Conservation (phyloP, 306 rosid species). For the Acacia melanoxylon region DNA sequence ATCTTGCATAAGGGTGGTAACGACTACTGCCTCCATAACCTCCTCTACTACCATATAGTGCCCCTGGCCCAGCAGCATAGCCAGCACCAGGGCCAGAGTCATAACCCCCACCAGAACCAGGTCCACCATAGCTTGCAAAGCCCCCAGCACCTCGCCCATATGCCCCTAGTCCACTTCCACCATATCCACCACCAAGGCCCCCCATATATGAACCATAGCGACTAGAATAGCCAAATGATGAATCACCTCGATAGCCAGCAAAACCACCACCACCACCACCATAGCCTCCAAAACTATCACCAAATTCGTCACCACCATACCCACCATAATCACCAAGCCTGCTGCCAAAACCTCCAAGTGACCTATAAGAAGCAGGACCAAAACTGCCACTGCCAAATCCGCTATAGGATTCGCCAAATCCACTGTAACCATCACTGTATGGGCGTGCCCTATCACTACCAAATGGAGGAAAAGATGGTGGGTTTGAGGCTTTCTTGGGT, state of each 20-base stretch:
- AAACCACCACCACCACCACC: constrained; percentile 43
- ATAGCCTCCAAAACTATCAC: constrained; percentile 54
- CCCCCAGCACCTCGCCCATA: constrained; percentile 52
- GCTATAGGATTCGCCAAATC: constrained; percentile 81
- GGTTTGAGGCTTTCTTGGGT: constrained; percentile 98
- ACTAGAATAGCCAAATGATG: constrained; percentile 54
- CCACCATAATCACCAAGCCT: constrained; percentile 74
- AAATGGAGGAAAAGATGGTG: constrained; percentile 79
- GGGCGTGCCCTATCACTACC: constrained; percentile 95
- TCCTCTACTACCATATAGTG: constrained; percentile 51
- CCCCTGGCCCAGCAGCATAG: constrained; percentile 56
- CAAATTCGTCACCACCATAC: constrained; percentile 53
- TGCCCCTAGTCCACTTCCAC: constrained; percentile 51
- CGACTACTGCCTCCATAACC: constrained; percentile 60
- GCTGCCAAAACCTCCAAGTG: constrained; percentile 69
- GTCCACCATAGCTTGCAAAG: constrained; percentile 57
- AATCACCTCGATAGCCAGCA: constrained; percentile 51
- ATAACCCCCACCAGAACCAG: constrained; percentile 42
- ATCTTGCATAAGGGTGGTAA: constrained; percentile 61
- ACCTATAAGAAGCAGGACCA: constrained; percentile 87
- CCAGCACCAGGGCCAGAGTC: constrained; percentile 49
- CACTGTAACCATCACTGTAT: constrained; percentile 81
- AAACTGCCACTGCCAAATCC: constrained; percentile 67
- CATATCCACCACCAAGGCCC: constrained; percentile 53
- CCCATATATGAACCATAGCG: constrained; percentile 62